Base-by-base conservation (phyloP, 1,284 basidiomycete genomes). In the Neolentinus lepideus region DNA sequence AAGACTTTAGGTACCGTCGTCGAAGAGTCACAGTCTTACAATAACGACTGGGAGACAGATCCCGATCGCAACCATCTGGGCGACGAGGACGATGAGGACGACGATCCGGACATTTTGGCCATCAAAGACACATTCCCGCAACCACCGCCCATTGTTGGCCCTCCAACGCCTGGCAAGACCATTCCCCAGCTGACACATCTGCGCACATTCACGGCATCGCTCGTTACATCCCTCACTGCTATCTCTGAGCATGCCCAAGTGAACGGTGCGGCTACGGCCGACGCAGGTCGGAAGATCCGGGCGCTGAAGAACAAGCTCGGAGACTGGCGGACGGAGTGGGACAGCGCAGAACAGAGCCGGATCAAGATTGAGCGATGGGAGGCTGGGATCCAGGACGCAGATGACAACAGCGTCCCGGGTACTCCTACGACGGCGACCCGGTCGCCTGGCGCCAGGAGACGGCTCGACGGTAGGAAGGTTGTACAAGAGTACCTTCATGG, bases 181-280 rank as follows among this genome's bases (percentile, higher is more conserved):
- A 73, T 86, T 35, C 73, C 81, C 0, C 83, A 86, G 59, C 73
- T 92, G 51, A 75, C 83, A 0, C 79, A 89, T 61, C 72, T 91
- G 56, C 85, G 89, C 36, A 78, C 83, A 24, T 80, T 83, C 64
- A 91, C 88, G 0, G 71, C 83, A 16, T 84, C 86, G 3, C 79
- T 91, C 48, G 81, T 85, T 43, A 72, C 83, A n/a, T 88, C 88
- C 8, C 77, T 92, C 36, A 78, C 83, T 2, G 80, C 81, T 33
- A 82, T 92, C 60, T 90, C 88, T n/a, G 89, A 92, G 64, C 89
- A 92, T 58, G 87, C 88, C 9, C 89, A 92, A 66, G 88, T 91
- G 51, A 90, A 90, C 63, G 83, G 86, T 19, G 90, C 86, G 0
- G 86, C 85, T 2, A 89, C 88, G 10, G 83, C 89, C 2, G 90